These are phyloP conservation scores for Mimosa pudica DNA, from an alignment of 306 rosid species.

Conservation along the genomic window DNA sequence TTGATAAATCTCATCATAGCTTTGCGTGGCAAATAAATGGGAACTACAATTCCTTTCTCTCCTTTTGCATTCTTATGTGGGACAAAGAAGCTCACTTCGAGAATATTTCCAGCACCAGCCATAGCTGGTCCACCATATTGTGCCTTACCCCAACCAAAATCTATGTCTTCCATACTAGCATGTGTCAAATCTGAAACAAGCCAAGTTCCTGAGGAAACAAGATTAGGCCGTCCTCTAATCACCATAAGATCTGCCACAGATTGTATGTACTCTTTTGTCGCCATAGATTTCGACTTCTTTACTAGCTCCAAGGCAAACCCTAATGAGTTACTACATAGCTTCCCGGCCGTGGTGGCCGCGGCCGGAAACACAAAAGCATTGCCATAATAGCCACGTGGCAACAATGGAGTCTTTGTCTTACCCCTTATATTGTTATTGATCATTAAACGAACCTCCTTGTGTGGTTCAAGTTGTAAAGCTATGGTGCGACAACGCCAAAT, in stretches of 20 bases:
- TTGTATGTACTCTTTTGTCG: background rate
- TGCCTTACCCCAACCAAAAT: constrained; percentile 2
- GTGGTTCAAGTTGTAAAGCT: too few species aligned
- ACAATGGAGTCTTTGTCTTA: background rate
- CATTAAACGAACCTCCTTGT: background rate
- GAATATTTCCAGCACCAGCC: background rate
- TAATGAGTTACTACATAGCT: background rate
- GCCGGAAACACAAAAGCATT: background rate
- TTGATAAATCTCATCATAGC: background rate
- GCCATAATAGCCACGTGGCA: background rate
- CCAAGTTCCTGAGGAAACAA: background rate
- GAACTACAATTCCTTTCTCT: background rate
- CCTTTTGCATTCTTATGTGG: background rate
- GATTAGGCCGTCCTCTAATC: background rate
- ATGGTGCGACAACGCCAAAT: too few species aligned
- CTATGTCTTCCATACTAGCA: background rate
- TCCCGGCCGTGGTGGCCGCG: background rate
- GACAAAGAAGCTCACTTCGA: background rate
- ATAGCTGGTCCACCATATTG: background rate
- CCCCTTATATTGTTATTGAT: background rate
- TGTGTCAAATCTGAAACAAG: background rate
- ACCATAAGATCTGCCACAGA: background rate
- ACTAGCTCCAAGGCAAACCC: background rate
- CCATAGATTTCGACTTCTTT: background rate
- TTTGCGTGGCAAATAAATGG: background rate